A percentile compares a stretch with the other conserved stretches of the same genome.
Evolutionary conservation across 1,284 basidiomycete species (phyloP).

Genomic region (Leccinum angustisporum): DNA sequence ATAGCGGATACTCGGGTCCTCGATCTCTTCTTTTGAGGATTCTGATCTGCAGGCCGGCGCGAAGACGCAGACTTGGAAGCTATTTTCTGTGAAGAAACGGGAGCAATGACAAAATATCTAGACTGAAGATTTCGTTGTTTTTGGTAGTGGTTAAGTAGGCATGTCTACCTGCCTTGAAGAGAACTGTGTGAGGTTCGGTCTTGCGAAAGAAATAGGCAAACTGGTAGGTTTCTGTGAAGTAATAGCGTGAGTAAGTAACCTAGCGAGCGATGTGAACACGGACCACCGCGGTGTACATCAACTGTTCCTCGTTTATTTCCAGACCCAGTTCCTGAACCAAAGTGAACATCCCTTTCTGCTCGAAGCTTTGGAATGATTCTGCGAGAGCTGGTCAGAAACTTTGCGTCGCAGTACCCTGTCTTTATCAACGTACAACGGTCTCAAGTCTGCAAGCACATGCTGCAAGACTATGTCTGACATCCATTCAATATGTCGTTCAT

Average conservation of each 20-base stretch:
- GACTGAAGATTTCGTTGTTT: slow-evolving; percentile 34
- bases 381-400: slow-evolving; percentile 7
- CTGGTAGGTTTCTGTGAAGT: slow-evolving; percentile 63
- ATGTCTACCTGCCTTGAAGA: slow-evolving; percentile 57
- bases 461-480: slow-evolving; percentile 74
- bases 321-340: slow-evolving; percentile 41
- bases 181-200: slow-evolving; percentile 68
- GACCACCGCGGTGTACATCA: slow-evolving; percentile 75
- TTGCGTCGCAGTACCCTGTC: background rate
- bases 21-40: slow-evolving; percentile 25
- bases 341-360: slow-evolving; percentile 50
- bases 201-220: slow-evolving; percentile 81
- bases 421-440: slow-evolving; percentile 53
- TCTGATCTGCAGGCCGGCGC: slow-evolving; percentile 1
- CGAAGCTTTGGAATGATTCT: slow-evolving; percentile 70
- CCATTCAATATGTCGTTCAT: slow-evolving; percentile 76
- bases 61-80: slow-evolving; percentile 1
- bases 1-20: slow-evolving; percentile 11
- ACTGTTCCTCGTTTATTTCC: slow-evolving; percentile 58
- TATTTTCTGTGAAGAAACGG: slow-evolving; percentile 27
- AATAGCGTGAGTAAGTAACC: background rate
- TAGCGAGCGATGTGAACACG: slow-evolving; percentile 8
- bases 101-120: slow-evolving; percentile 53
- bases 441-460: slow-evolving; percentile 67
- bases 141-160: slow-evolving; percentile 12